These are phyloP conservation scores for Globisporangium recalcitrans DNA, from an alignment of 352 stramenopile species.

Conservation along the genomic window DNA sequence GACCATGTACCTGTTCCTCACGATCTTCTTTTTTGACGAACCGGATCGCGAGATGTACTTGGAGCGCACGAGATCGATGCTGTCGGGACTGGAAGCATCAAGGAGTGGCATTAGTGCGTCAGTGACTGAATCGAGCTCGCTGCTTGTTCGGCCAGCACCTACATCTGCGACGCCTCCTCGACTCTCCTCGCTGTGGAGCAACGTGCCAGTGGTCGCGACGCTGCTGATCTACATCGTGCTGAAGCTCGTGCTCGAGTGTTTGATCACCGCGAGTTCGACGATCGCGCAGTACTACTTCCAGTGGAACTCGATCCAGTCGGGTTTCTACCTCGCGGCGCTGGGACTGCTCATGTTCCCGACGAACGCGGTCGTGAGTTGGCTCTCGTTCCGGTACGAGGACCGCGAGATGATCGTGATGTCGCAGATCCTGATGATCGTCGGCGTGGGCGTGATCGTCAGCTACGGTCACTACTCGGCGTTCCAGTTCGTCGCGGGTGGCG, in stretches of 20 bases:
- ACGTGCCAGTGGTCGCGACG: slow-evolving; percentile 70
- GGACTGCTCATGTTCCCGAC: slow-evolving; percentile 91
- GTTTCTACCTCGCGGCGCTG: slow-evolving; percentile 84
- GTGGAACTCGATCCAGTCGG: slow-evolving; percentile 81
- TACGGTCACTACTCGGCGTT: slow-evolving; percentile 81
- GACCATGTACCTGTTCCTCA: slow-evolving; percentile 50
- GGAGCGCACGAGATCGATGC: slow-evolving; percentile 37
- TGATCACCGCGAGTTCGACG: slow-evolving; percentile 80
- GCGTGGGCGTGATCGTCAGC: slow-evolving; percentile 83
- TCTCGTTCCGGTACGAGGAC: slow-evolving; percentile 89
- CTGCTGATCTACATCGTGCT: slow-evolving; percentile 90
- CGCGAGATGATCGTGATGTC: slow-evolving; percentile 88
- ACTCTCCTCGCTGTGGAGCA: slow-evolving; percentile 62
- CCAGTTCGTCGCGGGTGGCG: slow-evolving; percentile 83
- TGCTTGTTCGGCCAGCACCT: slow-evolving; percentile 1
- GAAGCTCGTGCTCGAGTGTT: slow-evolving; percentile 88
- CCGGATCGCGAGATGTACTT: slow-evolving; percentile 53
- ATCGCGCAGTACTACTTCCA: slow-evolving; percentile 89
- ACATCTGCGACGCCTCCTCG: neutral
- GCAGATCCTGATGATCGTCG: slow-evolving; percentile 84
- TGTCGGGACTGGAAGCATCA: slow-evolving; percentile 23
- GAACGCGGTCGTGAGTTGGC: slow-evolving; percentile 86
- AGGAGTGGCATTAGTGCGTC: neutral
- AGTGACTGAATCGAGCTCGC: slow-evolving; percentile 7
- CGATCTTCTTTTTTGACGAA: slow-evolving; percentile 61